Conservation (phyloP, 257 asterid species). For the Paulownia fortunei region DNA sequence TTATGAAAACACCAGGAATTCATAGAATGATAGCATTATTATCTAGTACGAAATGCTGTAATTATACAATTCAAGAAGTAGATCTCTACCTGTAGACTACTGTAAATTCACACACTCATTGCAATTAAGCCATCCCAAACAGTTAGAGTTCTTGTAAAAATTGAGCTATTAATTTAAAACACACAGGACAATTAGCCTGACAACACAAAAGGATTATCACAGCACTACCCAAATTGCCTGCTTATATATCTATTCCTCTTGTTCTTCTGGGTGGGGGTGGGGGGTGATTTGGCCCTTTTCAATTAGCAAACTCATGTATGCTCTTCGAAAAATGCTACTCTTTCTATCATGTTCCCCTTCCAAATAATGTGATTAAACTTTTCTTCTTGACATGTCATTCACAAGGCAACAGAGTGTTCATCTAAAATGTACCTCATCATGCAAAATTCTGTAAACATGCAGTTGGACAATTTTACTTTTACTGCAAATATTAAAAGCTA, state of each 20-base stretch:
- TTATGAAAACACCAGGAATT: background rate
- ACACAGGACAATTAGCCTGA: background rate
- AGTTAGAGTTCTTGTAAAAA: background rate
- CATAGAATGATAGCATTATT: background rate
- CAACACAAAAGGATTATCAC: background rate
- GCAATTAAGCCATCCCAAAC: background rate
- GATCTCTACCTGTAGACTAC: background rate
- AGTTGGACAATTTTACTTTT: background rate
- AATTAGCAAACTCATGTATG: background rate
- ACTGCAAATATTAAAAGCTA: constrained; percentile 16
- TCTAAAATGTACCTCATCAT: background rate
- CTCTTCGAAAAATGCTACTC: background rate
- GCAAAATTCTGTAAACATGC: background rate
- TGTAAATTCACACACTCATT: background rate
- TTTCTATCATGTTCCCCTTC: background rate
- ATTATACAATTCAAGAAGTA: background rate
- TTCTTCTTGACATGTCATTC: background rate
- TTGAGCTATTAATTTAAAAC: background rate
- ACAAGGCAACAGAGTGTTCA: background rate
- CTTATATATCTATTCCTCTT: background rate
- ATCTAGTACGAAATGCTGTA: background rate
- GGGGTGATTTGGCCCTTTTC: background rate
- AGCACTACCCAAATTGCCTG: background rate
- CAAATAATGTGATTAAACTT: background rate
- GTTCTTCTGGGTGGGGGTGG: constrained; percentile 1